Evolutionary conservation across 768 basidiomycete genomes (phyloP).

Genomic region (Mycena crocata): DNA sequence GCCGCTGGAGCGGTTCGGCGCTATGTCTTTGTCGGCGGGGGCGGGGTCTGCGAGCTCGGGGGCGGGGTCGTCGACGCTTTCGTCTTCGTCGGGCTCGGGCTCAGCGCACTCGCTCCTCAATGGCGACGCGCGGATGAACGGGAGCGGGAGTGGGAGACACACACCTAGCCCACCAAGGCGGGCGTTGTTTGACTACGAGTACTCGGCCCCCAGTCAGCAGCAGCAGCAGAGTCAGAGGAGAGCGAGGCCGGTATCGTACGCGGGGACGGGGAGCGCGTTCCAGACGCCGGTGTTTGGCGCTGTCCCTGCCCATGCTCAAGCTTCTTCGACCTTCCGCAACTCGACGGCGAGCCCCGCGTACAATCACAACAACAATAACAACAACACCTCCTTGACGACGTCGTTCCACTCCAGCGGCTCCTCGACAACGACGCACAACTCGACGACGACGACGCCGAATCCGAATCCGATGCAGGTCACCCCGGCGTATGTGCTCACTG

Average conservation of each 20-base stretch:
- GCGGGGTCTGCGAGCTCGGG: neutral
- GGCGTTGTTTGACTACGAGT: no score
- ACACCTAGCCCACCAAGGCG: no score
- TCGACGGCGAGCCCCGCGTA: no score
- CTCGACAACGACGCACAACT: neutral
- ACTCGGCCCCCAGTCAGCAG: neutral
- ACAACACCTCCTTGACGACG: neutral
- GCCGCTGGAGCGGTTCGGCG: slow-evolving; percentile 32
- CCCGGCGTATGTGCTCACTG: no score
- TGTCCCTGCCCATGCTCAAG: no score
- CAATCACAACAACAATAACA: no score
- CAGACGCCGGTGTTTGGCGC: neutral
- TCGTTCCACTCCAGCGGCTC: neutral
- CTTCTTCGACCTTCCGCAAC: no score
- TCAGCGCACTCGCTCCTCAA: neutral
- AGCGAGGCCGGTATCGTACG: slow-evolving; percentile 24
- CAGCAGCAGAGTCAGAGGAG: neutral
- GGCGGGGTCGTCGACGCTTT: neutral
- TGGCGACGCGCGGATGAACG: no score
- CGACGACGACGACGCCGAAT: neutral
- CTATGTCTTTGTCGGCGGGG: slow-evolving; percentile 18
- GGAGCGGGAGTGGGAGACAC: no score
- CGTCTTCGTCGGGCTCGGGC: neutral
- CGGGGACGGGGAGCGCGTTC: slow-evolving; percentile 8
- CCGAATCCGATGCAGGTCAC: no score